Conservation (phyloP, 73 alveolate species). For the Symbiodinium natans region DNA sequence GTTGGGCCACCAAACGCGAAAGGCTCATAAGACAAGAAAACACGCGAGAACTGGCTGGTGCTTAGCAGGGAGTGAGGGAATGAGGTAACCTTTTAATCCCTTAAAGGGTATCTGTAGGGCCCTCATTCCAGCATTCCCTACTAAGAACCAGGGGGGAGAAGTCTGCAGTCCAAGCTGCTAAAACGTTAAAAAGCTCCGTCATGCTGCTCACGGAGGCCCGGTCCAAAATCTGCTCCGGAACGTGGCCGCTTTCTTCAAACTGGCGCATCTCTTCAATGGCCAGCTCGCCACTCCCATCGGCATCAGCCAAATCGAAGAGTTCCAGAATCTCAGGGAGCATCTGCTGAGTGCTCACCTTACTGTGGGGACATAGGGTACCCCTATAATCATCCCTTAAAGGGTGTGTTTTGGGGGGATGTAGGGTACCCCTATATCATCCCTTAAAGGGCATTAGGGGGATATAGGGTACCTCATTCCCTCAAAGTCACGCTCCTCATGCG, state of each 20-base stretch:
- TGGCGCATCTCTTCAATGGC: conserved; percentile 1
- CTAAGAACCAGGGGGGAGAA: too few relatives aligned
- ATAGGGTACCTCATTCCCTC: neutral
- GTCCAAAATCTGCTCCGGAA: neutral
- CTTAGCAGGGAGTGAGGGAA: too few relatives aligned
- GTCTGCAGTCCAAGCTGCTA: neutral
- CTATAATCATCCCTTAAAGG: too few relatives aligned
- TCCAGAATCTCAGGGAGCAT: neutral
- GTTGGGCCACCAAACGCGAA: too few relatives aligned
- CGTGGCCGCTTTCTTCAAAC: neutral
- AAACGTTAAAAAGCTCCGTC: neutral
- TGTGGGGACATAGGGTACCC: too few relatives aligned
- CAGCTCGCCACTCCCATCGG: conserved; percentile 3
- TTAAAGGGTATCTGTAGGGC: too few relatives aligned
- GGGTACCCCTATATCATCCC: too few relatives aligned
- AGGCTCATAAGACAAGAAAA: too few relatives aligned
- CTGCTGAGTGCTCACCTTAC: neutral
- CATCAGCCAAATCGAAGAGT: neutral
- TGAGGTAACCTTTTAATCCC: too few relatives aligned
- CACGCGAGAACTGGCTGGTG: too few relatives aligned
- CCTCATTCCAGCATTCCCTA: too few relatives aligned
- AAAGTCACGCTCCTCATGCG: too few relatives aligned
- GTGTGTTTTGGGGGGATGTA: neutral
- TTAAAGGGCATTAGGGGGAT: neutral
- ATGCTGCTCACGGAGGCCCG: neutral